Base-by-base conservation (phyloP, 177 flowering plant genomes). In the Telopea speciosissima region DNA sequence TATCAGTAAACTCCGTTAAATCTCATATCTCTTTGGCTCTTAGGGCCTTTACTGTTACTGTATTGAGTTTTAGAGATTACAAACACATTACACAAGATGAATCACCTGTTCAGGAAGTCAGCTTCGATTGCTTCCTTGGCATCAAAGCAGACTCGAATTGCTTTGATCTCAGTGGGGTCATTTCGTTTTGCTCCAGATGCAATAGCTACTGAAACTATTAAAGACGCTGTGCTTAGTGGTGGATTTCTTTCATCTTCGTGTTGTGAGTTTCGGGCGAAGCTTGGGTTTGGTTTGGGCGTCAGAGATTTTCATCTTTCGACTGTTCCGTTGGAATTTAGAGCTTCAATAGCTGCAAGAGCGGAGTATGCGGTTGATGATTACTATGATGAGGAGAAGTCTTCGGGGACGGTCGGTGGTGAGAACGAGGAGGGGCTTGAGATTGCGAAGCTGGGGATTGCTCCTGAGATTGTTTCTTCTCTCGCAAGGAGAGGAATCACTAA, bases 351-450 rank as follows among this genome's bases (percentile, higher is more conserved):
- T 13, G 70, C 72, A 14, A 68, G 24, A 54, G 73, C 84, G 0
- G 77, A 70, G 67, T 73, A 25, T 31, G 86, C 87, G 1, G 80
- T 74, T 0, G 82, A 44, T 9, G 82, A 81, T 44, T 70, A 60
- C 31, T 66, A 68, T 22, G 84, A 79, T 26, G 78, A 74, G 24
- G 79, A 78, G 52, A 70, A 69, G 56, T 52, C 28, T 26, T 19
- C 58, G 70, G 68, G 33, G 74, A 64, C 2, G 33, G 49, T 44
- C 49, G 49, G 49, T 44, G 49, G 49, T 2, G 5, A 44, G 13
- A 25, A 65, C 13, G 86, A 81, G 36, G 89, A 83, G 0, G 86
- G 87, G 33, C 85, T 85, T 22, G 95, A 88, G 76, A 85, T 90
- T 11, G 63, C 87, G 3, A 87, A 82, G 78, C 89, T 90, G 40